Percentiles rank a stretch among this genome's conserved stretches.
These are phyloP conservation scores for Penicillium cosmopolitanum DNA, from an alignment of 495 filamentous ascomycete genomes.

Conservation along the genomic window DNA sequence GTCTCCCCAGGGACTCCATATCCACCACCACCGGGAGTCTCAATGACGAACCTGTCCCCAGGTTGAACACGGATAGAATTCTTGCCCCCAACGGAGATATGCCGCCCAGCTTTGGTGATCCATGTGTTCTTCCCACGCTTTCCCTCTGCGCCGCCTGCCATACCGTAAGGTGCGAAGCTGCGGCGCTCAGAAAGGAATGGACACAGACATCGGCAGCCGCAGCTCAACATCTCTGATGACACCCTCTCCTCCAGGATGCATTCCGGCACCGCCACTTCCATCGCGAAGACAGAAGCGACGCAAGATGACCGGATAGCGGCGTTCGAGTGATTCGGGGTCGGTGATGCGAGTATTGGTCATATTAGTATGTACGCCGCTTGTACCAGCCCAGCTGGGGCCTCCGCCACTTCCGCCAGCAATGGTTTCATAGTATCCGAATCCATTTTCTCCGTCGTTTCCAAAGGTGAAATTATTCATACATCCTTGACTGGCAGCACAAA, in stretches of 20 bases:
- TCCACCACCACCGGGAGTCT: constrained; percentile 50
- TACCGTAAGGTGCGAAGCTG: constrained; percentile 82
- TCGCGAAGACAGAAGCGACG: constrained; percentile 79
- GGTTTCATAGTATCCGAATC: constrained; percentile 95
- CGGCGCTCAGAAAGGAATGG: constrained; percentile 84
- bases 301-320: constrained; percentile 89
- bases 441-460: constrained; percentile 46
- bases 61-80: constrained; percentile 78
- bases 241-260: constrained; percentile 42
- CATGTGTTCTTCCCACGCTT: constrained; percentile 26
- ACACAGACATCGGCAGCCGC: constrained; percentile 67
- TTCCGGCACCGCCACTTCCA: constrained; percentile 55
- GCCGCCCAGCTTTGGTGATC: constrained; percentile 46
- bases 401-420: constrained; percentile 90
- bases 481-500: constrained; percentile 85
- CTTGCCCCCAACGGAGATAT: constrained; percentile 73
- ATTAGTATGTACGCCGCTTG: constrained; percentile 84
- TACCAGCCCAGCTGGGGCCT: constrained; percentile 79
- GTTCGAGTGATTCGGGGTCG: constrained; percentile 87
- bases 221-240: constrained; percentile 35
- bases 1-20: constrained; percentile 31
- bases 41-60: constrained; percentile 76
- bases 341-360: constrained; percentile 98
- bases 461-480: constrained; percentile 76
- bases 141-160: constrained; percentile 77